Evolutionary conservation across 495 filamentous ascomycete genomes (phyloP), one percentile per base, ranked within the genome.

Genomic region (Aspergillus funiculosus): DNA sequence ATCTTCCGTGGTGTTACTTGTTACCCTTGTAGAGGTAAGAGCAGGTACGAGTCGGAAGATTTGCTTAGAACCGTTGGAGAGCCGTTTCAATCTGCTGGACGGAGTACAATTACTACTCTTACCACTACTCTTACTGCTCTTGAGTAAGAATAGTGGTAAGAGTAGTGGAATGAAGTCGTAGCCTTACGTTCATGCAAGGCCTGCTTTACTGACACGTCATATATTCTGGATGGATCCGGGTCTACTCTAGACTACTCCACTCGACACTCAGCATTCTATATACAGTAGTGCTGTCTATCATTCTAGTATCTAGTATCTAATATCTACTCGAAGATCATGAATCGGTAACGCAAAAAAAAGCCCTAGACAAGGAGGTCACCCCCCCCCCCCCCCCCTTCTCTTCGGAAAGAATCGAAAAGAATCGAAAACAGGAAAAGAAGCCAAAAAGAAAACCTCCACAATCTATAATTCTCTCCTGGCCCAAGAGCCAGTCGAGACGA

Each of bases 121-220:
- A n/a, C n/a, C n/a, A n/a, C n/a, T n/a, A n/a, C n/a, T n/a, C n/a
- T n/a, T n/a, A n/a, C n/a, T n/a, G n/a, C n/a, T n/a, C n/a, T n/a
- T n/a, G n/a, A n/a, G n/a, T n/a, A n/a, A n/a, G n/a, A n/a, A n/a
- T n/a, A n/a, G n/a, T n/a, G 26, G 26, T 28, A 28, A n/a, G 8
- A n/a, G 26, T 17, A 41, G n/a, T 15, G 3, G 13, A 13, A 41
- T 30, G 6, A 40, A 35, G 21, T 31, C 18, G n/a, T n/a, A n/a
- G 29, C 45, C 45, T 40, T 48, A 35, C 45, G 11, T 39, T 18
- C 30, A 45, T 48, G 48, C 35, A 50, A 50, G 48, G 48, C 48
- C 39, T 40, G 14, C 15, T 8, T 14, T 27, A 17, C 24, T 40
- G 13, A 38, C 30, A 48, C 37, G 52, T 15, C 17, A 36, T 39